Percentiles rank a stretch among this genome's conserved stretches.
phyloP scores from a whole-genome alignment of 2,329 filamentous ascomycete genomes.

The Neodidymelliopsis sp. region DNA sequence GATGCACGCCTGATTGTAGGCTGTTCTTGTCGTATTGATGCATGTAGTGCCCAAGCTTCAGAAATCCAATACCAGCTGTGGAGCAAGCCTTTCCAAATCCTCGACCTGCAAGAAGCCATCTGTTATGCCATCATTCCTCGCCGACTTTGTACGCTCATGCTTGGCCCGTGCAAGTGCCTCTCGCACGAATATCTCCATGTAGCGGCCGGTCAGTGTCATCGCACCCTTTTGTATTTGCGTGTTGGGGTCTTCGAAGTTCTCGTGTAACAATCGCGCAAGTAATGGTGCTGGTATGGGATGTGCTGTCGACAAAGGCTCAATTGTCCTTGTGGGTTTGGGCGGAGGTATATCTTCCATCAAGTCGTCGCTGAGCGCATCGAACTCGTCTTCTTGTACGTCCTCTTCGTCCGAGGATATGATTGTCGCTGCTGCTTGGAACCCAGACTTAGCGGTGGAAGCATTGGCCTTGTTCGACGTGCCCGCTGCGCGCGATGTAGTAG shows the following conservation, averaged over 20 bases:
- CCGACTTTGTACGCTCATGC: constrained; percentile 67
- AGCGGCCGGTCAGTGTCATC: constrained; percentile 78
- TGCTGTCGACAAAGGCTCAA: constrained; percentile 23
- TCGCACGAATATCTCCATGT: constrained; percentile 88
- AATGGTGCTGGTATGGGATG: constrained; percentile 73
- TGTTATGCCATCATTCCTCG: constrained; percentile 38
- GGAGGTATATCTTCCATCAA: constrained; percentile 37
- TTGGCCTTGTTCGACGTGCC: constrained; percentile 29
- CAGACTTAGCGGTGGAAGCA: constrained; percentile 25
- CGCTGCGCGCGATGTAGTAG: constrained; percentile 28
- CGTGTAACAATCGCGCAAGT: constrained; percentile 77
- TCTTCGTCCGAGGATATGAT: constrained; percentile 45
- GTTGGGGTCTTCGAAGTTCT: constrained; percentile 70
- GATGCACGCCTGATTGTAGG: too few species aligned
- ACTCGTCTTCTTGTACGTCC: constrained; percentile 29
- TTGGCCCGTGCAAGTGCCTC: constrained; percentile 85
- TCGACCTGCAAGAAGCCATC: constrained; percentile 82
- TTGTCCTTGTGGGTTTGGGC: constrained; percentile 21
- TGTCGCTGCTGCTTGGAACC: constrained; percentile 33
- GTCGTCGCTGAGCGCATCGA: constrained; percentile 35
- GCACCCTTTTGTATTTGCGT: constrained; percentile 47
- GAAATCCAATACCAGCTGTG: constrained; percentile 86
- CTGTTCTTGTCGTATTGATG: too few species aligned
- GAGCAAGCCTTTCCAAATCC: constrained; percentile 86
- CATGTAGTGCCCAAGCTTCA: constrained; percentile 49